These are phyloP conservation scores for Epipyxis sp. DNA, from an alignment of 108 stramenopile genomes.

Conservation along the genomic window DNA sequence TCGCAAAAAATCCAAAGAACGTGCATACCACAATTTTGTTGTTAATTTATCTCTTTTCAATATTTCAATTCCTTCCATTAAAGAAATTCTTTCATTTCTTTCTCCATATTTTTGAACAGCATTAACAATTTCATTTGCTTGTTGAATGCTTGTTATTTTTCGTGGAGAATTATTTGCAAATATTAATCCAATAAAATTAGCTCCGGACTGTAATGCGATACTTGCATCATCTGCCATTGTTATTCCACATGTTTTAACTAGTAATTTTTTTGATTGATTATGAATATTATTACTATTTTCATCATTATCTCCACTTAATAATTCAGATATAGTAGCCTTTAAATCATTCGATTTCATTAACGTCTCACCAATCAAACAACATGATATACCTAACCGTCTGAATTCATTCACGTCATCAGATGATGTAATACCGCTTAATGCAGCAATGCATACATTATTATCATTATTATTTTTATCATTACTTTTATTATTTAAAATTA, in stretches of 20 bases:
- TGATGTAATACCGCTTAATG: slow-evolving; percentile 81
- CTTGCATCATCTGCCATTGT: slow-evolving; percentile 82
- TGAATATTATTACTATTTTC: background rate
- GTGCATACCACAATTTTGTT: background rate
- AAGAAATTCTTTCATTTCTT: background rate
- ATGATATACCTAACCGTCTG: slow-evolving; percentile 73
- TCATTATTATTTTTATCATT: slow-evolving; percentile 17
- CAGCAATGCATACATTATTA: slow-evolving; percentile 57
- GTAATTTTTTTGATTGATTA: background rate
- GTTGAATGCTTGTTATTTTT: background rate
- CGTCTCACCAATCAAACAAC: slow-evolving; percentile 92
- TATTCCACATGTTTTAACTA: slow-evolving; percentile 88
- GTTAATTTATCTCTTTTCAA: background rate
- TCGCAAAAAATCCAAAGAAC: background rate
- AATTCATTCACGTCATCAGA: slow-evolving; percentile 67
- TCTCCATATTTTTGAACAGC: background rate
- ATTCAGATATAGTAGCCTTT: slow-evolving; percentile 64
- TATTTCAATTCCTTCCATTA: background rate
- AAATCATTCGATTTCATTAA: slow-evolving; percentile 91
- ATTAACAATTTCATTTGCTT: background rate
- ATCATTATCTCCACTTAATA: slow-evolving; percentile 59
- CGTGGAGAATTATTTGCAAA: slow-evolving; percentile 57
- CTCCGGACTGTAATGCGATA: slow-evolving; percentile 78
- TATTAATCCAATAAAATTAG: slow-evolving; percentile 91
- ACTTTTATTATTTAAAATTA: slow-evolving; percentile 45